These are phyloP conservation scores for Aegle marmelos DNA, from an alignment of 345 rosid species.

Conservation along the genomic window DNA sequence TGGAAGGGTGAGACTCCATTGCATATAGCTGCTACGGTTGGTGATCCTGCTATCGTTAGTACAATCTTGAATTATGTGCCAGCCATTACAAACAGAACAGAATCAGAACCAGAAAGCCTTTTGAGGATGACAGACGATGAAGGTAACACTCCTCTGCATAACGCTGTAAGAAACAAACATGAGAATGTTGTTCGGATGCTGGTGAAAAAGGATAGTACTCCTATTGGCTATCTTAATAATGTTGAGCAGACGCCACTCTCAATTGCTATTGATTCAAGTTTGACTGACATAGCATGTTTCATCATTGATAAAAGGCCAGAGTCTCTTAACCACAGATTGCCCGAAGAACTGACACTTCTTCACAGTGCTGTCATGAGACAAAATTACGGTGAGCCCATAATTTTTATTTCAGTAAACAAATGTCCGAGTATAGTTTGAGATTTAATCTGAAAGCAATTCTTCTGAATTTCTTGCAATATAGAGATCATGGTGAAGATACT, in stretches of 20 bases:
- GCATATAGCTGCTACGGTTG: neutral
- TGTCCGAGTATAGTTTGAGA: neutral
- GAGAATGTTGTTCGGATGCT: neutral
- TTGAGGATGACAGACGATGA: neutral
- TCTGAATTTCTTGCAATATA: neutral
- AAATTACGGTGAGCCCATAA: neutral
- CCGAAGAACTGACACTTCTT: neutral
- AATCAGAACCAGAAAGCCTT: neutral
- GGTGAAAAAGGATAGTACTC: no score
- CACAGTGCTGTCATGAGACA: neutral
- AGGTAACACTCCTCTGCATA: slow-evolving; percentile 5
- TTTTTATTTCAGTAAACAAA: neutral
- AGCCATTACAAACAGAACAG: neutral
- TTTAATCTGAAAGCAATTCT: neutral
- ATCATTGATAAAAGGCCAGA: neutral
- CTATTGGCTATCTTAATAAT: neutral
- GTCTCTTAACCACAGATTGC: neutral
- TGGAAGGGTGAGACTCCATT: neutral
- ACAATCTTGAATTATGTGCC: neutral
- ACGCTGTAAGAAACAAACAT: neutral
- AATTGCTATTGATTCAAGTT: neutral
- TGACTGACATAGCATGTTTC: neutral
- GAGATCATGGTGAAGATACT: neutral
- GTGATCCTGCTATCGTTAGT: neutral
- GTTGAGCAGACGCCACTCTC: neutral